A percentile compares a stretch with the other conserved stretches of the same genome.
These are phyloP conservation scores for Aspergillus baeticus DNA, from an alignment of 495 filamentous ascomycete genomes.

Conservation along the genomic window DNA sequence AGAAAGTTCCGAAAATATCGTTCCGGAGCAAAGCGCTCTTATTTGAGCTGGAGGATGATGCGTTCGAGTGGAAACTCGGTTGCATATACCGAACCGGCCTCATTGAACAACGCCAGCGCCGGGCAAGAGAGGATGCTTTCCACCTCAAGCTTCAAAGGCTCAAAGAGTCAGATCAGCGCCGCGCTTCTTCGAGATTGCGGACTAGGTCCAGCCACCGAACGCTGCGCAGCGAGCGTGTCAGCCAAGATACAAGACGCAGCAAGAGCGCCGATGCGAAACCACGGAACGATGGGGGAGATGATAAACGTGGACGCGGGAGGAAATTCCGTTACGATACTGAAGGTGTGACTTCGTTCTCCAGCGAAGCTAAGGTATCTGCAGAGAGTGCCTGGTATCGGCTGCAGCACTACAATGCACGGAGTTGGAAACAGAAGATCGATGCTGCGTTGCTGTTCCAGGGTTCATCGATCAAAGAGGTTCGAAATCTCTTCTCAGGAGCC, in stretches of 20 bases:
- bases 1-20: conserved; percentile 79
- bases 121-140: conserved; percentile 89
- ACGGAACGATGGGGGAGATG: conserved; percentile 25
- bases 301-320: conserved; percentile 32
- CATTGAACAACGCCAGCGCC: conserved; percentile 81
- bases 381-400: conserved; percentile 74
- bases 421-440: conserved; percentile 92
- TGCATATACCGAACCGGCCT: conserved; percentile 87
- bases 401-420: conserved; percentile 76
- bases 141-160: conserved; percentile 82
- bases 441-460: conserved; percentile 66
- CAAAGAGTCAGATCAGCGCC: conserved; percentile 59
- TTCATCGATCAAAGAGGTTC: conserved; percentile 72
- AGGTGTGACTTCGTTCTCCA: conserved; percentile 64
- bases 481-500: conserved; percentile 76
- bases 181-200: conserved; percentile 50
- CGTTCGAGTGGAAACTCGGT: conserved; percentile 95
- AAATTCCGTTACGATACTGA: conserved; percentile 80
- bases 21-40: conserved; percentile 76
- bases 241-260: conserved; percentile 49
- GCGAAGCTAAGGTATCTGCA: conserved; percentile 64
- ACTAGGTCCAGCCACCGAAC: conserved; percentile 49
- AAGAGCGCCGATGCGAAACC: conserved; percentile 51
- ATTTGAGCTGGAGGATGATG: conserved; percentile 91
- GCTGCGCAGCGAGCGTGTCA: conserved; percentile 43